Evolutionary conservation across 345 rosid species (phyloP).

Genomic region (Laguncularia racemosa): DNA sequence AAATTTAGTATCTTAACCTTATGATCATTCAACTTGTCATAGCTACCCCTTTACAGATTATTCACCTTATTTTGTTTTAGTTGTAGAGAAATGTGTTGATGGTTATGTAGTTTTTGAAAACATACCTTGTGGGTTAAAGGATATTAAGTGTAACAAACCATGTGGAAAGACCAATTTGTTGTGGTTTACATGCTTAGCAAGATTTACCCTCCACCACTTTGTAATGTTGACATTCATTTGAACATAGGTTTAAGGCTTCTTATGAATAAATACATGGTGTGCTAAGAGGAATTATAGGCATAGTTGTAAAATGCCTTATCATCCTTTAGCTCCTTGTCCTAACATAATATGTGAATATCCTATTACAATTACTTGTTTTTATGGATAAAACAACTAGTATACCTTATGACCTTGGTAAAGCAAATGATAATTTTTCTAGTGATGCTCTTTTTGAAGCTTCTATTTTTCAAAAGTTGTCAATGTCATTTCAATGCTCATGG

Average conservation of each 20-base stretch:
- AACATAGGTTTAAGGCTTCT: conserved; percentile 42
- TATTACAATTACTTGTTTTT: conserved; percentile 75
- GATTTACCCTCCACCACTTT: conserved; percentile 69
- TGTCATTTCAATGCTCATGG: conserved; percentile 66
- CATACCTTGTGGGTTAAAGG: conserved; percentile 87
- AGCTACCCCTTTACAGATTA: conserved; percentile 95
- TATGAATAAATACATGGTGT: conserved; percentile 94
- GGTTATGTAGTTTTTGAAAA: conserved; percentile 94
- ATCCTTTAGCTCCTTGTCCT: conserved; percentile 78
- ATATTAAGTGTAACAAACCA: conserved; percentile 84
- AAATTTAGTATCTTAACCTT: conserved; percentile 64
- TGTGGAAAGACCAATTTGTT: conserved; percentile 90
- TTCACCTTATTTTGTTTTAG: conserved; percentile 84
- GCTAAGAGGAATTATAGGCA: conserved; percentile 89
- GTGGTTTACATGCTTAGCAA: conserved; percentile 92
- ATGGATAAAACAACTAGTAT: conserved; percentile 66
- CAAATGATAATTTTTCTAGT: conserved; percentile 22
- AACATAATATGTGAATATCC: conserved; percentile 67
- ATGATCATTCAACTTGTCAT: conserved; percentile 86
- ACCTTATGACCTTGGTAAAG: conserved; percentile 88
- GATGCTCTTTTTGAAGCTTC: conserved; percentile 59
- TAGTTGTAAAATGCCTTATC: conserved; percentile 72
- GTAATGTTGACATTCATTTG: conserved; percentile 39
- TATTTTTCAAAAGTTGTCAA: conserved; percentile 55
- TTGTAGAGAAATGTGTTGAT: conserved; percentile 82